A percentile compares a stretch with the other conserved stretches of the same genome.
Conservation (phyloP, 2,329 filamentous ascomycete genomes). For the Elsinoe ampelina region DNA sequence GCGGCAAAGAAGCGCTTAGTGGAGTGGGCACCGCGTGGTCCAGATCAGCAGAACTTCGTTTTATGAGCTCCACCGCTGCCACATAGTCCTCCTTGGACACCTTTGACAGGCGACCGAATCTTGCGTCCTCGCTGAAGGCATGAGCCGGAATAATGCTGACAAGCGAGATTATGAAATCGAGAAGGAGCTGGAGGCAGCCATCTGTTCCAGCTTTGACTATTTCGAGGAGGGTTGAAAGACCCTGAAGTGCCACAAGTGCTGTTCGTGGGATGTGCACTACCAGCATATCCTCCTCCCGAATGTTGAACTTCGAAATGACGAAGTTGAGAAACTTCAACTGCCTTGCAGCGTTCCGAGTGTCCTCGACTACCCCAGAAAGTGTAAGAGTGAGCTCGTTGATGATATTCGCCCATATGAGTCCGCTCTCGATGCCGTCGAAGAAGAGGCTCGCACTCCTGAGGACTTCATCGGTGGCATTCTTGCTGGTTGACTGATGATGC, state of each 20-base stretch:
- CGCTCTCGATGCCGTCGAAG: constrained; percentile 94
- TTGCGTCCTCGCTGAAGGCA: constrained; percentile 4
- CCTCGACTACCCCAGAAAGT: constrained; percentile 42
- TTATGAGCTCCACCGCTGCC: constrained; percentile 4
- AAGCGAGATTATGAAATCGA: constrained; percentile 18
- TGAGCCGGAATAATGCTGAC: constrained; percentile 28
- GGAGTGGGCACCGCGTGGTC: not conserved
- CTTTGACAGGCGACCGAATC: not conserved
- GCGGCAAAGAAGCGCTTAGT: not conserved
- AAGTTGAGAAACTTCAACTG: constrained; percentile 70
- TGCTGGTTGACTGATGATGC: constrained; percentile 60
- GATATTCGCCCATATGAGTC: constrained; percentile 61
- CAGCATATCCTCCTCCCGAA: constrained; percentile 93
- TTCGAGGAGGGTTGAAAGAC: constrained; percentile 23
- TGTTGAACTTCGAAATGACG: constrained; percentile 78
- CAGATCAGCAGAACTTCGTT: constrained; percentile 1
- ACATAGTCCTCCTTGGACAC: not conserved
- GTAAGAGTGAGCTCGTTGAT: constrained; percentile 17
- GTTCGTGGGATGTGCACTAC: constrained; percentile 68
- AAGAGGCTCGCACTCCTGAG: constrained; percentile 89
- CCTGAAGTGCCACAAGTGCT: constrained; percentile 52
- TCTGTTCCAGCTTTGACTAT: not conserved
- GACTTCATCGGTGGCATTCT: constrained; percentile 71
- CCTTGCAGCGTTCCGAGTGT: constrained; percentile 45
- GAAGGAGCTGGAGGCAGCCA: constrained; percentile 19